Evolutionary conservation across 176 grass and related monocot genomes (phyloP), one percentile per base, ranked within the genome.

Genomic region (Triticum timopheevii): DNA sequence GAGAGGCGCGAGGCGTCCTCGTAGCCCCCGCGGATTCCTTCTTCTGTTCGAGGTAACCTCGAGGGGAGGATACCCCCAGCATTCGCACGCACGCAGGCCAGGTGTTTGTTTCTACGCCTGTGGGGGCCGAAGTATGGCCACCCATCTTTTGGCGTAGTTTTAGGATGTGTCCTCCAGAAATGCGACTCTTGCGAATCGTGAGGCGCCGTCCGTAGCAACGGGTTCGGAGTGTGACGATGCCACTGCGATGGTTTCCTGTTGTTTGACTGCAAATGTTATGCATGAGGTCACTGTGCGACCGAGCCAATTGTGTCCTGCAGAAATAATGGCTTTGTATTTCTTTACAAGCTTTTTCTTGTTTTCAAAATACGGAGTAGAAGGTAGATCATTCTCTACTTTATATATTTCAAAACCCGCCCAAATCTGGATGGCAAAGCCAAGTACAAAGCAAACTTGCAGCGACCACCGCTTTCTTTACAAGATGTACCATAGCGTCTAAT

Each of bases 91-190:
- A 13, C 68, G 77, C 39, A 74, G 0, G 44, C 67, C 2, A 59
- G 42, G 44, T 74, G 76, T 73, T 74, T 80, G 76, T 31, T 49
- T 15, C 28, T 72, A 49, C 79, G 82, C 76, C 66, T 33, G 25
- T n/a, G 64, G 28, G 73, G 64, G 19, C 23, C 22, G 8, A 22
- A 40, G 20, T 0, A 24, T 23, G 80, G 24, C 19, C 54, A 22
- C 54, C 54, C 19, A 3, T 59, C 19, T 22, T 22, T 59, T 59
- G 54, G 54, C 54, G 19, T 22, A 59, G 54, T 59, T 65, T 56
- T 33, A 8, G 44, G 24, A 6, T 50, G 42, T 5, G 13, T 50
- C 13, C 70, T 10, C n/a, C 12, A 6, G 0, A 79, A 40, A 31
- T 56, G 27, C 27, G 30, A 30, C 15, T 10, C 27, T 38, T 61